phyloP scores from a whole-genome alignment of 805 yeast species.

The Saturnispora ahearnii region DNA sequence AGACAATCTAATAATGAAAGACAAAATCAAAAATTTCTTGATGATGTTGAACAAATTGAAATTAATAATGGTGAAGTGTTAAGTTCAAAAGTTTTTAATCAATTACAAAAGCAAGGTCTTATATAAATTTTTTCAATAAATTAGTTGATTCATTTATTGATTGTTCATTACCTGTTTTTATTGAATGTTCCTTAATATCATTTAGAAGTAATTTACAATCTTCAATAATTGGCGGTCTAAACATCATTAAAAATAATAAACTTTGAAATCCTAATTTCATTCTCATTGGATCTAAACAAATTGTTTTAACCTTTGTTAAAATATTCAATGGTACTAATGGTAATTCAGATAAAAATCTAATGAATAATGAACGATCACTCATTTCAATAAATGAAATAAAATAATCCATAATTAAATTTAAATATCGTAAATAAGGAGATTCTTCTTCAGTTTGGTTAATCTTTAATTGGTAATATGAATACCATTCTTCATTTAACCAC shows the following conservation, averaged over 20 bases:
- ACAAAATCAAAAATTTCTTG: conserved; percentile 32
- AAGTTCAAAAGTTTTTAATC: conserved; percentile 74
- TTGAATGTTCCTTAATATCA: conserved; percentile 35
- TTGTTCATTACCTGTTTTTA: conserved; percentile 33
- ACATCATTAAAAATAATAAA: conserved; percentile 74
- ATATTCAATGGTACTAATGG: conserved; percentile 63
- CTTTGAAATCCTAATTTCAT: conserved; percentile 73
- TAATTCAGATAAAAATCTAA: conserved; percentile 77
- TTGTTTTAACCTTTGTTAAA: conserved; percentile 55
- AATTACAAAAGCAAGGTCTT: conserved; percentile 81
- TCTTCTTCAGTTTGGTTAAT: conserved; percentile 11
- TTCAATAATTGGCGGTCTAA: conserved; percentile 74
- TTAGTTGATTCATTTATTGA: conserved; percentile 38
- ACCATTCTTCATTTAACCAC: conserved; percentile 93
- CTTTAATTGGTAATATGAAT: conserved; percentile 43
- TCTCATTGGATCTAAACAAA: conserved; percentile 82
- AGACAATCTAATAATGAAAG: neutral
- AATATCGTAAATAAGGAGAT: conserved; percentile 53
- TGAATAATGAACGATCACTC: conserved; percentile 68
- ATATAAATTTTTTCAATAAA: conserved; percentile 42
- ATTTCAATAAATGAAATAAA: conserved; percentile 79
- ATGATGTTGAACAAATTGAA: conserved; percentile 69
- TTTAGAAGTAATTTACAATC: conserved; percentile 41
- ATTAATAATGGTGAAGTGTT: conserved; percentile 91
- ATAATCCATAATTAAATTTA: conserved; percentile 62